Conservation (phyloP, 139 green algal species). For the Limnomonas spitsbergensis region DNA sequence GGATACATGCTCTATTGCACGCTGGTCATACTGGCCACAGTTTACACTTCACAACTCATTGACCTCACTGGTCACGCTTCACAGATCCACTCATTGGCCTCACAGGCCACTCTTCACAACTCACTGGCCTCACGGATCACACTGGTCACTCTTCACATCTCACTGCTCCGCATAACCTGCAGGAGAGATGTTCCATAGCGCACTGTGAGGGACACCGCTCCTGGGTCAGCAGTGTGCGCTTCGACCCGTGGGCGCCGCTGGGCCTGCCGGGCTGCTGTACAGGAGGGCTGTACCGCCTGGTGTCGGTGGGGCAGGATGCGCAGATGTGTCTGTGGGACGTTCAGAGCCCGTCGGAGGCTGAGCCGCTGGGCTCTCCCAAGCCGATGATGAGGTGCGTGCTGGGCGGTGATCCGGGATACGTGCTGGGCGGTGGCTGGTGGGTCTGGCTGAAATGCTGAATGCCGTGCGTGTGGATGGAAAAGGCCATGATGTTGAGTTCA, state of each 20-base stretch:
- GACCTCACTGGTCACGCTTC: no score
- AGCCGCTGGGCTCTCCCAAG: not conserved
- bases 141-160: no score
- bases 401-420: not conserved
- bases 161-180: not conserved
- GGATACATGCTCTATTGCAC: no score
- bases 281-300: conserved; percentile 65
- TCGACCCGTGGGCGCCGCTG: conserved; percentile 57
- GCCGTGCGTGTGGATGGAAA: no score
- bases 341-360: conserved; percentile 9
- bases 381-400: not conserved
- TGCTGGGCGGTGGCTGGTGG: no score
- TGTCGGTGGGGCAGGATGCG: conserved; percentile 76
- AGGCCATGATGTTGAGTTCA: no score
- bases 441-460: no score
- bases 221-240: conserved; percentile 73
- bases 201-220: conserved; percentile 78
- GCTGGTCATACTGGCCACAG: no score
- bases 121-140: no score
- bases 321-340: conserved; percentile 84
- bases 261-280: not conserved
- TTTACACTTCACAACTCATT: no score
- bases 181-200: conserved; percentile 56
- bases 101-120: no score
- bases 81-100: no score